These are phyloP conservation scores for Caloboletus firmus DNA, from an alignment of 1,284 basidiomycete genomes.

Conservation along the genomic window DNA sequence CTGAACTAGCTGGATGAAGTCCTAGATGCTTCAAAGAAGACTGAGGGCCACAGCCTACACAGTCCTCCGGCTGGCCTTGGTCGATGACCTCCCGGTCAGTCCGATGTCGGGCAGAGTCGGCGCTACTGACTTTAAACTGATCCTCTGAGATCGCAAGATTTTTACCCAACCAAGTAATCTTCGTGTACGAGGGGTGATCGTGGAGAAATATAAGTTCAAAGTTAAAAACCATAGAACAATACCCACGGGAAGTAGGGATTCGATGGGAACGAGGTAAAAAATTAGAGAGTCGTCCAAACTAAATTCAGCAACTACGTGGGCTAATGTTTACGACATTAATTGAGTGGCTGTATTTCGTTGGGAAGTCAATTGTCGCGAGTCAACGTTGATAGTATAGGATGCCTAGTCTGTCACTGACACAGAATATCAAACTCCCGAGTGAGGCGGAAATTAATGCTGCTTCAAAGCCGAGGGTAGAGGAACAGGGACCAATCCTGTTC, in stretches of 20 bases:
- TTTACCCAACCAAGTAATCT: background rate
- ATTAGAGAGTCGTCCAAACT: background rate
- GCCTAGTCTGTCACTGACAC: background rate
- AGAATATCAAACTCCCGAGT: background rate
- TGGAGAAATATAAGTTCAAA: background rate
- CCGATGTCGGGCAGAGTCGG: background rate
- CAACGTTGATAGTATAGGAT: background rate
- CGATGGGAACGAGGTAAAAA: background rate
- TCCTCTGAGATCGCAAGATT: background rate
- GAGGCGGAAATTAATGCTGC: background rate
- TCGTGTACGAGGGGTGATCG: background rate
- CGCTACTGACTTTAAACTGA: background rate
- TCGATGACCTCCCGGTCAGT: background rate
- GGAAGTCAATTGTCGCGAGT: background rate
- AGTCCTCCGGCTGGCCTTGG: background rate
- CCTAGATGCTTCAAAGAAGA: background rate
- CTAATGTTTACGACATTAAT: background rate
- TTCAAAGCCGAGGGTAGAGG: background rate
- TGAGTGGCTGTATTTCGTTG: background rate
- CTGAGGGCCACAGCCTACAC: background rate
- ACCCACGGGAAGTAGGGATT: background rate
- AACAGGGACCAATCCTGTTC: background rate
- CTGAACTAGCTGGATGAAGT: background rate
- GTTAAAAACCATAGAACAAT: background rate
- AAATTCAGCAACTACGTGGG: background rate